A percentile compares a stretch with the other conserved stretches of the same genome.
Evolutionary conservation across 1,139 yeast species (phyloP).

Genomic region (Sugiyamaella novakii): DNA sequence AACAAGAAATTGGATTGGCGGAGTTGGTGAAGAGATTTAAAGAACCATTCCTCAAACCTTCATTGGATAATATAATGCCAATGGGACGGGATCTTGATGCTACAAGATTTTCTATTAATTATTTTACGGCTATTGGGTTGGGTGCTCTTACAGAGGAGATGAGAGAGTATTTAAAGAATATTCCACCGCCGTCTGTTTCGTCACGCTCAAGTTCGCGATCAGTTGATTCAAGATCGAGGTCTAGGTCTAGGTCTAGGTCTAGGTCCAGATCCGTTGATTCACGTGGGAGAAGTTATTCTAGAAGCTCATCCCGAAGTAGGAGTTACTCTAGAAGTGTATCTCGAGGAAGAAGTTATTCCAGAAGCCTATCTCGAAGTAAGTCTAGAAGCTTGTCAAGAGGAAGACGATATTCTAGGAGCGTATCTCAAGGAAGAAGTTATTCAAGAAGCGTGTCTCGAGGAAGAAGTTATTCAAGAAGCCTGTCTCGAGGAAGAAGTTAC

Average conservation of each 20-base stretch:
- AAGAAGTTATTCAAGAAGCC: slow-evolving; percentile 14
- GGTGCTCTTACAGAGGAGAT: slow-evolving; percentile 81
- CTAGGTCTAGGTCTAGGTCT: slow-evolving; percentile 21
- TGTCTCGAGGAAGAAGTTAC: slow-evolving; percentile 11
- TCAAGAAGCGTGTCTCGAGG: neutral
- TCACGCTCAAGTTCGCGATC: slow-evolving; percentile 29
- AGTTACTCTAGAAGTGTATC: slow-evolving; percentile 10
- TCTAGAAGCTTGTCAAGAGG: neutral
- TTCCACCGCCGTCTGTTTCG: slow-evolving; percentile 39
- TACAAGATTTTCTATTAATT: slow-evolving; percentile 82
- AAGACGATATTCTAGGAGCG: neutral
- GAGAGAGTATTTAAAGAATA: slow-evolving; percentile 57
- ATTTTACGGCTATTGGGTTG: slow-evolving; percentile 88
- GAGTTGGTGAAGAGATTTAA: slow-evolving; percentile 54
- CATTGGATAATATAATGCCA: slow-evolving; percentile 47
- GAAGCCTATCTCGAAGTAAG: slow-evolving; percentile 10
- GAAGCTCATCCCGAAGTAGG: slow-evolving; percentile 7
- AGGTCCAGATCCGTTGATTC: slow-evolving; percentile 1
- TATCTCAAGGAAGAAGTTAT: neutral
- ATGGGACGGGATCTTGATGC: slow-evolving; percentile 50
- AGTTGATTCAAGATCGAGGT: slow-evolving; percentile 14
- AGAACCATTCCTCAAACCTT: slow-evolving; percentile 48
- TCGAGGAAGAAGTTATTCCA: slow-evolving; percentile 12
- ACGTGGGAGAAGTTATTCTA: slow-evolving; percentile 4
- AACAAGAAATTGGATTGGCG: slow-evolving; percentile 70